Base-by-base conservation (phyloP, 1,284 basidiomycete genomes). In the Irpex sp. region DNA sequence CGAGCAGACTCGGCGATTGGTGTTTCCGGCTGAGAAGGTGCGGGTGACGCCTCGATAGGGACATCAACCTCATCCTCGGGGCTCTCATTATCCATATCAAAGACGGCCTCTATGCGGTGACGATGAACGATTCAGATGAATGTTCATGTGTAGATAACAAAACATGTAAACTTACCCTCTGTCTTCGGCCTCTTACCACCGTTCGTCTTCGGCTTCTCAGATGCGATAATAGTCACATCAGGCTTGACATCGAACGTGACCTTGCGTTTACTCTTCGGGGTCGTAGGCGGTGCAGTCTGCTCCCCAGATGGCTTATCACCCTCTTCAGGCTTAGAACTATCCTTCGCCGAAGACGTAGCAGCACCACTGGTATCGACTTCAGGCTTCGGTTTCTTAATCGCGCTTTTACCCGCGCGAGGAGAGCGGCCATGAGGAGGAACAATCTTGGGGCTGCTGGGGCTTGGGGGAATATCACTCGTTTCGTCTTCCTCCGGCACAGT, bases 161-260 rank as follows among this genome's bases (percentile, higher is more conserved):
- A 58, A 56, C 57, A 36, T 36, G 34, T n/a, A 54, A 34, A 59
- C 72, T 59, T 54, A 76, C 75, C 74, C 71, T 76, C 75, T 72
- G 55, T 73, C 75, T 57, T 74, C 69, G 63, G 73, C 75, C 61
- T 73, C 74, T 47, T 52, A 17, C 49, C 49, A 26, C 49, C 49
- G 19, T 52, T 52, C 8, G 19, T 8, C 19, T 70, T 68, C 55
- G 72, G 73, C 9, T 74, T 68, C 54, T 77, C 76, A 47, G 74
- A 70, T 55, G 81, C 78, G 61, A 82, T 82, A 54, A 81, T 78
- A 34, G 80, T 74, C 7, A 82, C 79, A 49, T 80, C 84, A 15
- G 86, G 81, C 70, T 86, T 77, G 58, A 89, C 82, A 66, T 91
- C 83, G 68, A 92, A 92, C 7, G 88, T 91, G 19, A 92, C 89